Base-by-base conservation (phyloP, 1,284 basidiomycete genomes). In the Phenoliferia sp. region DNA sequence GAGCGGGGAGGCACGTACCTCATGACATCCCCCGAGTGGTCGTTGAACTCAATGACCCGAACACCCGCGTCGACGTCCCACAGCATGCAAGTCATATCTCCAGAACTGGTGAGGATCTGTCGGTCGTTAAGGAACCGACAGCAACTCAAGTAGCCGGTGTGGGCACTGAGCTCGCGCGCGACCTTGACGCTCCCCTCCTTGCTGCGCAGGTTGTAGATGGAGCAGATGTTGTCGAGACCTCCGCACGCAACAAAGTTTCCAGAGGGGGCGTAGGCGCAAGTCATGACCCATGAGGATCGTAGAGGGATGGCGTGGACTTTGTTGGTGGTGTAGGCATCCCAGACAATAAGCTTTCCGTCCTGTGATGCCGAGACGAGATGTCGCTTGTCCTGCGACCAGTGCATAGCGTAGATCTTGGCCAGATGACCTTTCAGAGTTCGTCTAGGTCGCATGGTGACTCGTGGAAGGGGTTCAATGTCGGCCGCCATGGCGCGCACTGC, bases 281-380 rank as follows among this genome's bases (percentile, higher is more conserved):
- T 98, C 95, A 99, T 99, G 81, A 99, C 95, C 96, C 96, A 99
- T 74, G 90, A 93, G 48, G 93, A 96, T 60, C 95, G 88, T 50
- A 99, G 84, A 57, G 95, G 95, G 79, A 99, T 98, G 73, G 95
- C 95, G 79, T 99, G 94, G 66, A 99, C 95, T 83, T 99, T 99
- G 85, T 99, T 98, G 70, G 94, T 96, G 12, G 95, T 97, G 82
- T 98, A 98, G 55, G 96, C 95, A 80, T 99, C 95, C 95, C 95
- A 99, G 62, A 99, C 93, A 79, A 99, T 98, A 67, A 99, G 86
- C 81, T 99, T 98, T 69, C 96, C 96, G 78, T 99, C 95, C 79
- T 99, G 95, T 4, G 95, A 98, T 31, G 96, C 95, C 16, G 95
- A 98, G 55, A 99, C 95, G 70, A 99, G 86, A 83, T 99, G 96